These are phyloP conservation scores for Tulasnella sp. DNA, from an alignment of 768 basidiomycete genomes.

Conservation along the genomic window DNA sequence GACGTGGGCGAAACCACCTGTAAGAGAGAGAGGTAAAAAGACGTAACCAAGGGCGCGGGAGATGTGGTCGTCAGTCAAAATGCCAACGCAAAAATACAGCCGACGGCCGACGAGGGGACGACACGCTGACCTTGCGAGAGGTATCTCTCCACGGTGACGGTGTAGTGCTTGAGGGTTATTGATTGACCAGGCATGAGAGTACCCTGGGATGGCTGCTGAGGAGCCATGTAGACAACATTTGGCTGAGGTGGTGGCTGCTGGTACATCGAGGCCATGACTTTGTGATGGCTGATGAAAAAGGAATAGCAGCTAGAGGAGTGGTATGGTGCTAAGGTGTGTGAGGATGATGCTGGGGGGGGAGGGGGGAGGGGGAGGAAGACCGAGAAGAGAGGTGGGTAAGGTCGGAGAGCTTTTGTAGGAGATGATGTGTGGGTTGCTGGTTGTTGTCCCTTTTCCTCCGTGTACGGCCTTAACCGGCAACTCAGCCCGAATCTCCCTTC, in stretches of 20 bases:
- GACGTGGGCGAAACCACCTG: constrained; percentile 97
- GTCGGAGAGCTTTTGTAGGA: background rate
- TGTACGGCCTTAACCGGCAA: constrained; percentile 2
- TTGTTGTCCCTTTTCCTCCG: background rate
- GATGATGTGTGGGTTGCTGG: background rate
- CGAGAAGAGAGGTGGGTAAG: background rate
- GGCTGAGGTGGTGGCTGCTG: constrained; percentile 7
- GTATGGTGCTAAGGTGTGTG: background rate
- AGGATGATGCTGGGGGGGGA: background rate
- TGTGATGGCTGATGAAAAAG: background rate
- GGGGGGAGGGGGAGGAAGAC: background rate
- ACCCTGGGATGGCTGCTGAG: constrained; percentile 27
- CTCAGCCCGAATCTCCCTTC: background rate
- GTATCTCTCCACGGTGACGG: constrained; percentile 88
- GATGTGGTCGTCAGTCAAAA: constrained; percentile 21
- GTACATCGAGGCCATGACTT: constrained; percentile 6
- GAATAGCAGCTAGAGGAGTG: background rate
- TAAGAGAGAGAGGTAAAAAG: background rate
- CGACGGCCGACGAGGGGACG: constrained; percentile 1
- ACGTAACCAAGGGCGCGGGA: background rate
- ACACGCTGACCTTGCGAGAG: constrained; percentile 73
- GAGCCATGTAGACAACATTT: constrained; percentile 15
- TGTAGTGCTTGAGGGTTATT: constrained; percentile 82
- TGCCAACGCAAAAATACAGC: constrained; percentile 19
- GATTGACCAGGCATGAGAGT: constrained; percentile 59